Evolutionary conservation across 2,329 filamentous ascomycete genomes (phyloP).

Genomic region (Sclerotinia trifoliorum): DNA sequence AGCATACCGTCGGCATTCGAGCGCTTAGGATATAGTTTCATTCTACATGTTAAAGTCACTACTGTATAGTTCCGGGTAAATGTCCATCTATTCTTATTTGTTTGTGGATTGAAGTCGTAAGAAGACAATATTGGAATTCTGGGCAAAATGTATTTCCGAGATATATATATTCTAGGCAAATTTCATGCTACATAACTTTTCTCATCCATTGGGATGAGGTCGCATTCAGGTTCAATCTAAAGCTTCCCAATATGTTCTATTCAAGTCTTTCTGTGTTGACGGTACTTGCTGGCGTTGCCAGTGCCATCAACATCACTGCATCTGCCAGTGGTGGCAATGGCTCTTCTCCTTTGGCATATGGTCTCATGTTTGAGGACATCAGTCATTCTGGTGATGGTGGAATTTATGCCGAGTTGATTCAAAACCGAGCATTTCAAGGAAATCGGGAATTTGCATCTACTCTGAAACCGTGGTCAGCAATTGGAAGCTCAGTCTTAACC

Average conservation of each 20-base stretch:
- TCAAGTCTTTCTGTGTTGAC: slow-evolving; percentile 10
- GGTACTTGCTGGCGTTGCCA: slow-evolving; percentile 27
- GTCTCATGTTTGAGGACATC: slow-evolving; percentile 40
- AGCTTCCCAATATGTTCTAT: slow-evolving; percentile 17
- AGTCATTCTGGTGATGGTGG: slow-evolving; percentile 39
- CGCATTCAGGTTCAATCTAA: not conserved
- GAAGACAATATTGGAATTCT: not conserved
- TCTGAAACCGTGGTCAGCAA: slow-evolving; percentile 41
- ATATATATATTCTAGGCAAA: not conserved
- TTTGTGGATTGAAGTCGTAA: not conserved
- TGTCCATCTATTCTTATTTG: not conserved
- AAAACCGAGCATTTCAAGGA: slow-evolving; percentile 68
- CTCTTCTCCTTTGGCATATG: slow-evolving; percentile 35
- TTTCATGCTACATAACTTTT: not conserved
- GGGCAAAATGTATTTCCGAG: slow-evolving; percentile 19
- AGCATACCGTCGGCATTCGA: not conserved
- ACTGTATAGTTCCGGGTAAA: not conserved
- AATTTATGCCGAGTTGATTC: slow-evolving; percentile 65
- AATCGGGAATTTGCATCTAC: slow-evolving; percentile 47
- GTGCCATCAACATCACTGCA: slow-evolving; percentile 35
- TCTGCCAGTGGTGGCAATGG: slow-evolving; percentile 35
- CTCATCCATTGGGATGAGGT: not conserved
- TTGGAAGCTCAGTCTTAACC: slow-evolving; percentile 30
- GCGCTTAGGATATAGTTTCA: slow-evolving; percentile 4
- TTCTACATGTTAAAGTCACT: not conserved